Base-by-base conservation (phyloP, 2,329 filamentous ascomycete genomes). In the Aspergillus sp. region DNA sequence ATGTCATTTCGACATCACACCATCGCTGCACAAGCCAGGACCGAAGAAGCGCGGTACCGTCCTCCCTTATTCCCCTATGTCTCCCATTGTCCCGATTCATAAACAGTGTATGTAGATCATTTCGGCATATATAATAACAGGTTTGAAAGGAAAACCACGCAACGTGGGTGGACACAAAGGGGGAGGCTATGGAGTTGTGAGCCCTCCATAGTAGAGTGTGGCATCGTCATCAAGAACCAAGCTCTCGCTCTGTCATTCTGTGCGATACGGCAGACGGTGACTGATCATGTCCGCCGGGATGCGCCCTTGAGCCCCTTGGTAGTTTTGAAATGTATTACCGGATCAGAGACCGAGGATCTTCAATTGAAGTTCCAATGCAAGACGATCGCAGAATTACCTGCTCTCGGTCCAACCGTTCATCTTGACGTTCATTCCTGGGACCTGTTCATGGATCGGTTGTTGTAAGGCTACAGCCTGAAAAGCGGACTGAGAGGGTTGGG, bases 401-500 rank as follows among this genome's bases (percentile, higher is more conserved):
- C 53, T 54, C 36, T 76, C 74, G 41, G 58, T 68, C 70, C 75
- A 73, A 55, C 76, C 73, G 48, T 77, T 72, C 67, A 77, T 71
- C 61, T 77, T 77, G 38, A 76, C 71, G 58, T 72, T 73, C 64
- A 66, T 66, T 27, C 68, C 65, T 4, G 71, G 64, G 21, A 58
- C 61, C 54, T 72, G 66, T 42, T 74, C 72, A 23, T 66, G 66
- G 39, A 72, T 69, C 13, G 74, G 69, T 53, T 75, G 73, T 57
- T 75, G 74, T 48, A 77, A 59, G 19, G 69, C 62, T 13, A 71
- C 73, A 11, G 71, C 67, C 53, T 77, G 74, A 21, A 78, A 68
- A 13, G 73, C 65, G 5, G 73, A 70, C 17, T 70, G 75, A 5
- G 77, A 77, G 4, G 77, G 77, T 21, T 73, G 69, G 13, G 79